These are phyloP conservation scores for Phaeodactylum tricornutum DNA, from an alignment of 108 stramenopile species.

Conservation along the genomic window DNA sequence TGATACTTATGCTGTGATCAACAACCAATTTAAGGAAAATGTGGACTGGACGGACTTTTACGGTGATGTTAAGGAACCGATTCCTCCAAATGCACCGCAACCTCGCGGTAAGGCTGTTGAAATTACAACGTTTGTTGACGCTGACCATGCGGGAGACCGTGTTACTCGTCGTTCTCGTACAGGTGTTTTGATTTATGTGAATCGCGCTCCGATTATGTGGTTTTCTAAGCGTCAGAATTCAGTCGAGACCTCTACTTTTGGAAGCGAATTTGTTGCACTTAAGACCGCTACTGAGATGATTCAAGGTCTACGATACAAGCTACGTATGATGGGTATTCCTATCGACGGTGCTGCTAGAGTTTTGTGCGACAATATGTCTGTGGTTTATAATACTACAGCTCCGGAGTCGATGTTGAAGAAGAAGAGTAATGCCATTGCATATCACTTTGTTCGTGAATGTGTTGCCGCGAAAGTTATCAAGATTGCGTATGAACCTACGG, in stretches of 20 bases:
- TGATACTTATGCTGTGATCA: slow-evolving; percentile 3
- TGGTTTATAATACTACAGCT: slow-evolving; percentile 15
- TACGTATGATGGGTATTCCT: slow-evolving; percentile 48
- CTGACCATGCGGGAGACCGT: slow-evolving; percentile 37
- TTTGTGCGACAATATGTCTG: slow-evolving; percentile 32
- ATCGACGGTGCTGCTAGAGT: slow-evolving; percentile 16
- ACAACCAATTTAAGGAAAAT: background rate
- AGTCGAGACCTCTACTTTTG: slow-evolving; percentile 46
- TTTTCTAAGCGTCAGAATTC: slow-evolving; percentile 42
- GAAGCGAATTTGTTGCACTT: slow-evolving; percentile 36
- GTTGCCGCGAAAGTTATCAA: slow-evolving; percentile 12
- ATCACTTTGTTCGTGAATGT: slow-evolving; percentile 33
- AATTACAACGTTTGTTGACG: slow-evolving; percentile 32
- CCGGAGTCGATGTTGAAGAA: slow-evolving; percentile 37
- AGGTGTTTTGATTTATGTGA: slow-evolving; percentile 40
- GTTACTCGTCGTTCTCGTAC: slow-evolving; percentile 39
- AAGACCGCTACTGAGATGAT: slow-evolving; percentile 25
- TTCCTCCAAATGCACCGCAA: slow-evolving; percentile 20
- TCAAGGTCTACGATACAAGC: slow-evolving; percentile 38
- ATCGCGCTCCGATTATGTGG: slow-evolving; percentile 36
- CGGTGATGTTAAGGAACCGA: slow-evolving; percentile 10
- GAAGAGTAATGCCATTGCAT: slow-evolving; percentile 33
- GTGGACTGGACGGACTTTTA: slow-evolving; percentile 19
- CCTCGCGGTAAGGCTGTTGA: slow-evolving; percentile 19
- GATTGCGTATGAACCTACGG: slow-evolving; percentile 9